Conservation (phyloP, 306 rosid species). For the Astragalus glycyphyllos region DNA sequence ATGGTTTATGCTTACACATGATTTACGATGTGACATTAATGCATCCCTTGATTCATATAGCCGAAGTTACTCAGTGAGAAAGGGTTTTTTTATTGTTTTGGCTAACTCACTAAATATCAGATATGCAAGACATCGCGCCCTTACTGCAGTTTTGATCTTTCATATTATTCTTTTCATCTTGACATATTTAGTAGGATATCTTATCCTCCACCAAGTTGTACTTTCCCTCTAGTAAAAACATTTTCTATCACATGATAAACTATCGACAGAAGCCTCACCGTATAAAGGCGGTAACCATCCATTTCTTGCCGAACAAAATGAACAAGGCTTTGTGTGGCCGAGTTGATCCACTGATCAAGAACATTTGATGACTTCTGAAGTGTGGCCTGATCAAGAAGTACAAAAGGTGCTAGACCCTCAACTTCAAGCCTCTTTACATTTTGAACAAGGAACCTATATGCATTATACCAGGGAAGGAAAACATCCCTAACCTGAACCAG, state of each 20-base stretch:
- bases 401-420: constrained; percentile 78
- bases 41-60: background rate
- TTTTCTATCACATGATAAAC: constrained; percentile 17
- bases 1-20: background rate
- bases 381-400: constrained; percentile 66
- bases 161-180: constrained; percentile 4
- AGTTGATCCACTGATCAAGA: constrained; percentile 97
- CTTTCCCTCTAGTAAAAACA: constrained; percentile 3
- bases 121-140: constrained; percentile 3
- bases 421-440: constrained; percentile 90
- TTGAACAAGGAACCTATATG: constrained; percentile 95
- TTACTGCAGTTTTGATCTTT: constrained; percentile 7
- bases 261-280: constrained; percentile 50
- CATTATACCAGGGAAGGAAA: constrained; percentile 97
- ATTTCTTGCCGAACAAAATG: constrained; percentile 91
- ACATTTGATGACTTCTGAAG: constrained; percentile 87
- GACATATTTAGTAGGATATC: constrained; percentile 5
- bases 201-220: constrained; percentile 7
- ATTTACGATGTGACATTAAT: background rate
- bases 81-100: background rate
- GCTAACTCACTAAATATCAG: too few relatives aligned
- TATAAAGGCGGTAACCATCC: constrained; percentile 90
- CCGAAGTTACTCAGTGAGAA: background rate
- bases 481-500: constrained; percentile 86
- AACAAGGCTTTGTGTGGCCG: constrained; percentile 93